These are phyloP conservation scores for Blastocystis sp. DNA, from an alignment of 352 stramenopile genomes.

Conservation along the genomic window DNA sequence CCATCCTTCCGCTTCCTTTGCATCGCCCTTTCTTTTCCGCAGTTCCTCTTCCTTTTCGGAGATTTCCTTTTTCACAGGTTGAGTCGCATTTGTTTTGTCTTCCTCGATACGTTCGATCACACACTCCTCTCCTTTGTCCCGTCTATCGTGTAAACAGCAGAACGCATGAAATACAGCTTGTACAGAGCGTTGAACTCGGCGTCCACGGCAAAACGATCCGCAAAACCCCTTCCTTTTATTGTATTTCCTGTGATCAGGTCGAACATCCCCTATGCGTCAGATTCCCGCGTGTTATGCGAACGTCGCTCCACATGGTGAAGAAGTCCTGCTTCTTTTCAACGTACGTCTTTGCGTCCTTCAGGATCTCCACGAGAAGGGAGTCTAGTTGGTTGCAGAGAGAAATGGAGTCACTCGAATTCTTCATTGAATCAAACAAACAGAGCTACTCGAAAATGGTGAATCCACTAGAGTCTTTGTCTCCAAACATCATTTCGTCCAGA, in stretches of 20 bases:
- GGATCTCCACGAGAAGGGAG: not conserved
- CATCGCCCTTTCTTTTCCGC: conserved; percentile 9
- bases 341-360: conserved; percentile 1
- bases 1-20: not conserved
- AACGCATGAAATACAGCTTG: not conserved
- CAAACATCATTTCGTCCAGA: not conserved
- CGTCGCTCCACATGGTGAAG: not conserved
- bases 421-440: conserved; percentile 22
- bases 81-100: not conserved
- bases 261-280: conserved; percentile 32
- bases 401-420: not conserved
- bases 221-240: not conserved
- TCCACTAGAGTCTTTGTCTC: not conserved
- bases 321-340: not conserved
- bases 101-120: not conserved
- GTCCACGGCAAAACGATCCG: not conserved
- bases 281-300: not conserved
- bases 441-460: not conserved
- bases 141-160: not conserved
- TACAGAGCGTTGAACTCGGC: not conserved
- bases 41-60: not conserved
- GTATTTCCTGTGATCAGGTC: not conserved
- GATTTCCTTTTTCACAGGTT: not conserved
- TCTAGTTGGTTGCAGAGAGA: not conserved
- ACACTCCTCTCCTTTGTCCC: not conserved